These are phyloP conservation scores for Lycium ferocissimum DNA, from an alignment of 257 asterid species.

Conservation along the genomic window DNA sequence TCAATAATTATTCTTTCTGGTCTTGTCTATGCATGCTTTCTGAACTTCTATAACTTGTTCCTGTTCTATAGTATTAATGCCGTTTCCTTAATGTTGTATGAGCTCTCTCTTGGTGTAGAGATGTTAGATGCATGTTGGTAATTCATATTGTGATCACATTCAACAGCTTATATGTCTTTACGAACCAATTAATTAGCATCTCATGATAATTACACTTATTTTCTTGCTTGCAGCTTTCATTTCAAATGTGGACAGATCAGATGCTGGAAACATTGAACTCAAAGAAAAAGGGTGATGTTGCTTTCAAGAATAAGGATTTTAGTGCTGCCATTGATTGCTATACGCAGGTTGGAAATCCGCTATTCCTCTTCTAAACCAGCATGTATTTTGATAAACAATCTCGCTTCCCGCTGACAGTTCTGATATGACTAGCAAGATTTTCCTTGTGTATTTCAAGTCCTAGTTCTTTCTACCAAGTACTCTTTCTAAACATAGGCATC, in stretches of 20 bases:
- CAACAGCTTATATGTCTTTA: neutral
- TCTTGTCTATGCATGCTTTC: neutral
- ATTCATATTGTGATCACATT: neutral
- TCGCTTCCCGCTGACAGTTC: neutral
- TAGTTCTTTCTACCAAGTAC: neutral
- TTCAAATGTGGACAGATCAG: conserved; percentile 62
- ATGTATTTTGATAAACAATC: neutral
- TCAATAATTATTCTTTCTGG: neutral
- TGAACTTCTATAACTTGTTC: neutral
- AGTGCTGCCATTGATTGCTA: conserved; percentile 54
- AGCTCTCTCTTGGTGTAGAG: too few species aligned
- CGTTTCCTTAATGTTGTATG: neutral
- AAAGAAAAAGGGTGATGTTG: conserved; percentile 53
- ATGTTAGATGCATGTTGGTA: too few species aligned
- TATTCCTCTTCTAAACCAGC: neutral
- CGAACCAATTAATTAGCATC: neutral
- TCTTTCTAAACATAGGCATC: neutral
- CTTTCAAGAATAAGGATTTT: conserved; percentile 52
- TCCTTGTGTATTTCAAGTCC: neutral
- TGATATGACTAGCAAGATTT: neutral
- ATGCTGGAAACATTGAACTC: conserved; percentile 54
- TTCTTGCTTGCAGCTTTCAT: conserved; percentile 48
- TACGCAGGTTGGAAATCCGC: conserved; percentile 42
- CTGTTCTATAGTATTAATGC: neutral
- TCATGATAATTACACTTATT: neutral